Base-by-base conservation (phyloP, 1,284 basidiomycete species). In the Uromyces viciae-fabae region DNA sequence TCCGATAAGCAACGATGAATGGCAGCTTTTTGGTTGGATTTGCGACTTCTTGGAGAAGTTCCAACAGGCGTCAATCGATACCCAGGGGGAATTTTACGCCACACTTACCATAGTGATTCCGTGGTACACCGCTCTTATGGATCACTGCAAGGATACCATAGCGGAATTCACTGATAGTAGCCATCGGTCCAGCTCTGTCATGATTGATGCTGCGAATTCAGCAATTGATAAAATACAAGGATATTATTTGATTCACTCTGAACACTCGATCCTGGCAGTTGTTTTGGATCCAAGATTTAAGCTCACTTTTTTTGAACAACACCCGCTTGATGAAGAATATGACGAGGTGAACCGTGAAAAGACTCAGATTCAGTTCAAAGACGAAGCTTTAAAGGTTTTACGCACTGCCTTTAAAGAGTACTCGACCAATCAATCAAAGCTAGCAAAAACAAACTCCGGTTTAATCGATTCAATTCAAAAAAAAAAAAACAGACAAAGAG, bases 291-390 rank as follows among this genome's bases (percentile, higher is more conserved):
- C 58, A 2, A 14, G 58, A 14, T 60, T 60, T 33, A 60, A 60
- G 58, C 58, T 60, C 25, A 31, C 58, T 31, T 17, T 60, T 5
- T 60, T 60, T 31, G 58, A 60, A 19, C 58, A 60, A 60, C 58
- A 60, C 9, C 52, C 52, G 4, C 28, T 19, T 28, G 28, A 56
- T 22, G 19, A 56, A n/a, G 58, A 60, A 9, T 8, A 9, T 5
- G 4, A 60, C 4, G 25, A 8, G 28, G 36, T 31, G 3, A 31
- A 17, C 36, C 28, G 11, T 49, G 46, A 49, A 22, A 11, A 14
- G 25, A 60, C 14, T 33, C 58, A 60, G 58, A 60, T 60, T 31
- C 58, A 60, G 58, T 60, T 60, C 58, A 60, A 60, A 60, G 58
- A 60, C 25, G 25, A 60, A 31, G 58, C 58, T 5, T 9, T 56